A percentile compares a stretch with the other conserved stretches of the same genome.
Evolutionary conservation across 345 rosid species (phyloP).

Genomic region (Populus davidiana): DNA sequence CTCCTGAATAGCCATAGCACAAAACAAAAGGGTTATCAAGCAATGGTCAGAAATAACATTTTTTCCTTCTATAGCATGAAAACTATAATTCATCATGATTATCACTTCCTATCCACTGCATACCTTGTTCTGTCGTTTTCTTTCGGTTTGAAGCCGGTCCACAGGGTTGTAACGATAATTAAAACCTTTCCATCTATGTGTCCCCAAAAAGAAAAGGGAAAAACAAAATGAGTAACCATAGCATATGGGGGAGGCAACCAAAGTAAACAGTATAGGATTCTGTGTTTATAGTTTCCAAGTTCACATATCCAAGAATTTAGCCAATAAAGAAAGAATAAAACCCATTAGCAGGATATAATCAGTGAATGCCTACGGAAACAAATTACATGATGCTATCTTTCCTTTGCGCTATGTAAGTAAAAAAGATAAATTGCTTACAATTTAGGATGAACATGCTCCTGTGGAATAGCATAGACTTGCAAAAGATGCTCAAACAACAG

Average conservation of each 20-base stretch:
- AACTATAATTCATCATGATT: neutral
- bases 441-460: slow-evolving; percentile 72
- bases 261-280: neutral
- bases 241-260: neutral
- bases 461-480: slow-evolving; percentile 67
- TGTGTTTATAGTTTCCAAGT: neutral
- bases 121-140: slow-evolving; percentile 69
- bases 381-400: neutral
- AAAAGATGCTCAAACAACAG: slow-evolving; percentile 79
- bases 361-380: too few relatives aligned
- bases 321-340: neutral
- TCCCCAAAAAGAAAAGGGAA: neutral
- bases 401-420: neutral
- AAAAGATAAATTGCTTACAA: slow-evolving; percentile 44
- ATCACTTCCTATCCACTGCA: neutral
- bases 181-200: slow-evolving; percentile 77
- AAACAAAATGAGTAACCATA: neutral
- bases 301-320: neutral
- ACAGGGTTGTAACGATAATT: slow-evolving; percentile 51
- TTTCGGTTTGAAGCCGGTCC: slow-evolving; percentile 60
- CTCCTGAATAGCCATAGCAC: slow-evolving; percentile 41
- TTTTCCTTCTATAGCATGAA: neutral
- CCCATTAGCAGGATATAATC: too few relatives aligned
- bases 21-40: neutral
- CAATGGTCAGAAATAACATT: neutral